Base-by-base conservation (phyloP, 768 basidiomycete species). In the Naganishia antarctica region DNA sequence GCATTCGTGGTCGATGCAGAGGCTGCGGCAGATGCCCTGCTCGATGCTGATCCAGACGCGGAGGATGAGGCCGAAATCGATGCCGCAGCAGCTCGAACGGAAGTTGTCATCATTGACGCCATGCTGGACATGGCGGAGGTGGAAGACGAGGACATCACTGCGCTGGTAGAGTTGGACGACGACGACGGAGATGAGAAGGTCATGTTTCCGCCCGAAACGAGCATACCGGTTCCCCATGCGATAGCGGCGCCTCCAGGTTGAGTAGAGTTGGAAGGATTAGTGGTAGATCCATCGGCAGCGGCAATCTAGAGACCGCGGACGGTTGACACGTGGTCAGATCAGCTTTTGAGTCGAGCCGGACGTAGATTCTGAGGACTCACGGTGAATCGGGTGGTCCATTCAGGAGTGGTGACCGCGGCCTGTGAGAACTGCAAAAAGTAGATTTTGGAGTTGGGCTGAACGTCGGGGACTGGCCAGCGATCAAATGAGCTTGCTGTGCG, bases 331-430 rank as follows among this genome's bases (percentile, higher is more conserved):
- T 12, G 29, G 41, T 34, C 25, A 18, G 23, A 21, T 53, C n/a
- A 44, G 60, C 46, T 57, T 18, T 26, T n/a, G n/a, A n/a, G n/a
- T n/a, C n/a, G n/a, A n/a, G n/a, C n/a, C n/a, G n/a, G n/a, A n/a
- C n/a, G 46, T 18, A 13, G 0, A n/a, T 11, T 18, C 16, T n/a
- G 37, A 37, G n/a, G n/a, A 70, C 73, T 65, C 49, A 74, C 73
- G 64, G 73, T 74, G 69, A 76, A 76, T 48, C 74, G 71, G 23
- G 74, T 76, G 31, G 73, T 73, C 74, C 74, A 76, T 13, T 67
- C 63, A 34, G 60, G 65, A 23, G 66, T 66, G n/a, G 68, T 66
- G 2, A 66, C 37, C 9, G 69, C 72, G 44, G 37, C 29, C 15
- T 68, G 66, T 15, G 73, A 70, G 66, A 76, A 76, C 50, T 76